Evolutionary conservation across 192 early-diverging fungal species (phyloP), one percentile per base, ranked within the genome.

Genomic region (Linnemannia elongata): DNA sequence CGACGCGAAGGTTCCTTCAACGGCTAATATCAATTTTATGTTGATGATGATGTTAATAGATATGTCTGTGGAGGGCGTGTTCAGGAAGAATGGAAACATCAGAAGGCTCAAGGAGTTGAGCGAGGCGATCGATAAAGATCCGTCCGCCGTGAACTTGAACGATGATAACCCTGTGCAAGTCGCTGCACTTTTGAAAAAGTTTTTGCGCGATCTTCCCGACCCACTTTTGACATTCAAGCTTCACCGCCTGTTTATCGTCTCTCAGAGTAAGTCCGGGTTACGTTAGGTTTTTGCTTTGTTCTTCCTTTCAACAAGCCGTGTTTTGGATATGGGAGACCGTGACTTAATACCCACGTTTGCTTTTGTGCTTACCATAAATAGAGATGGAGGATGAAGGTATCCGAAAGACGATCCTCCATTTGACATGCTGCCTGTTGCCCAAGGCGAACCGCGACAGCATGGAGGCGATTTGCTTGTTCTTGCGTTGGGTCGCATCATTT

Each of bases 81-180:
- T 99, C 91, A 91, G 98, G 80, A 99, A 99, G 88, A 99, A 98
- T 83, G 98, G 98, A 33, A 99, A 99, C 80, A 98, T 99, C 81
- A 90, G 96, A 76, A 88, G 95, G 39, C 90, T 99, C 69, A 97
- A 97, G 77, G 95, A 96, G 41, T 81, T 97, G 20, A 93, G 93
- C 13, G 98, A 98, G 41, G 88, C 92, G 0, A 91, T 99, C 27
- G 98, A 99, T 88, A 93, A 93, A 85, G 95, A 98, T 80, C 95
- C 95, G 20, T 82, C 89, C 17, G 81, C 92, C 1, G 93, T 96
- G 4, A 93, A 96, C 54, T 80, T 97, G 45, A 77, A 83, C 15
- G 91, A 93, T 30, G 94, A 96, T 17, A 96, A 96, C 80, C 92
- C 95, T 13, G 94, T 99, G 60, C 98, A 99, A 87, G 92, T 98